phyloP scores from a whole-genome alignment of 2,329 filamentous ascomycete species.

The Cercospora zeae-maydis region DNA sequence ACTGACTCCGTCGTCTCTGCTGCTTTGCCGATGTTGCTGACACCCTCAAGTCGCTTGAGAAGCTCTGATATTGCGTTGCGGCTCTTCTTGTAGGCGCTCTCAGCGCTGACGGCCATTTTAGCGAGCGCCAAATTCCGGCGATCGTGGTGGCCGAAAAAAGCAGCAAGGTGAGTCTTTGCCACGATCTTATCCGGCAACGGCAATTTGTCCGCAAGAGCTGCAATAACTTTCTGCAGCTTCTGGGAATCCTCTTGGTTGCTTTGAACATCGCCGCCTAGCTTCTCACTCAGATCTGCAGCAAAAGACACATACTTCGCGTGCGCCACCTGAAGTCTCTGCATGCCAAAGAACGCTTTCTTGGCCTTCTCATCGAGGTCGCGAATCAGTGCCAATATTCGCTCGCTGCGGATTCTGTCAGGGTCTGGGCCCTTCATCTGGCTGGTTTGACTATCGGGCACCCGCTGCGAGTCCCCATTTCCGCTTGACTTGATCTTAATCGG shows the following conservation, averaged over 20 bases:
- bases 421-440: slow-evolving; percentile 50
- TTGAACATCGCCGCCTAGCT: slow-evolving; percentile 75
- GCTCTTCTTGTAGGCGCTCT: slow-evolving; percentile 89
- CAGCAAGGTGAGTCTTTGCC: slow-evolving; percentile 74
- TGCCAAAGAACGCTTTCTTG: slow-evolving; percentile 82
- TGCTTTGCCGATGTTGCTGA: slow-evolving; percentile 56
- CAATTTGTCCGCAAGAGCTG: slow-evolving; percentile 69
- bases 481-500: slow-evolving; percentile 55
- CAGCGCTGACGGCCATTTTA: slow-evolving; percentile 75
- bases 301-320: slow-evolving; percentile 69
- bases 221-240: slow-evolving; percentile 69
- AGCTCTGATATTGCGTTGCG: slow-evolving; percentile 87
- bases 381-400: slow-evolving; percentile 78
- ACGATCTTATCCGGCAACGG: slow-evolving; percentile 74
- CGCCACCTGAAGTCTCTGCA: slow-evolving; percentile 73
- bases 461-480: slow-evolving; percentile 56
- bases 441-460: slow-evolving; percentile 56
- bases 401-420: slow-evolving; percentile 72
- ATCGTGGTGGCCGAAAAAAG: slow-evolving; percentile 88
- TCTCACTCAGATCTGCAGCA: slow-evolving; percentile 81
- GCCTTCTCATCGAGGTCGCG: slow-evolving; percentile 73
- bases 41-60: slow-evolving; percentile 62
- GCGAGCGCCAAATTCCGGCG: slow-evolving; percentile 86
- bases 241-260: slow-evolving; percentile 59
- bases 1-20: slow-evolving; percentile 78